Evolutionary conservation across 2,329 filamentous ascomycete genomes (phyloP), one percentile per base, ranked within the genome.

Genomic region (Escovopsis weberi): DNA sequence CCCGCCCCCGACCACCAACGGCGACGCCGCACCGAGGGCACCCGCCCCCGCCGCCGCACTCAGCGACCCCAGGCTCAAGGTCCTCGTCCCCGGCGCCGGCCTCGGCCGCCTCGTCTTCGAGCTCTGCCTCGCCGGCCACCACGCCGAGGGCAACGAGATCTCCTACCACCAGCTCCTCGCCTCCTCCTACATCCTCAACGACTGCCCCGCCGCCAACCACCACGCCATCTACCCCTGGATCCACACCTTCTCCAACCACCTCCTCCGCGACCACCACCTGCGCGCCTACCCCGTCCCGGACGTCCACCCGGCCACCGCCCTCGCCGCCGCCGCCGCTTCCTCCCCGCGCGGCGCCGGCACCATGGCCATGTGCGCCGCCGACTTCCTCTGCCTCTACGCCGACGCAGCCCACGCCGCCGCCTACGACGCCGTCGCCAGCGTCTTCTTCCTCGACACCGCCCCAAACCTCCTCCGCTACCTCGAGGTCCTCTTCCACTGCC

Each of bases 371-470:
- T 81, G 82, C 19, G 84, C 88, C 0, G 87, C 86, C 4, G 91
- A 98, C 58, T 98, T 98, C 55, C 74, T 93, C 44, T 81, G 86
- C n/a, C 62, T 88, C 1, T 98, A 98, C 59, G 73, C 70, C 26
- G 70, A 80, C 45, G 67, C 73, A 1, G 71, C 74, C 1, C 75
- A 84, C 51, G 60, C 64, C 8, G 70, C 70, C 1, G 54, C 60
- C 0, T 96, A 87, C 59, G 80, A 95, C 54, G 87, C 82, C 1
- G 85, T 96, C 2, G 79, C 85, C 0, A 85, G 83, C 3, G 84
- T 94, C 10, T 98, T 96, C 65, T 98, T 98, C 66, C 81, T 98
- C 45, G 93, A 98, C 59, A 98, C 91, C 1, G 91, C 91, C 2
- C 88, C 89, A 1, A 96, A 98, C 58, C 59, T 95, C 30, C 82